Evolutionary conservation across 75 land plant species (phyloP), one percentile per base, ranked within the genome.

Genomic region (Chamaecyparis obtusa): DNA sequence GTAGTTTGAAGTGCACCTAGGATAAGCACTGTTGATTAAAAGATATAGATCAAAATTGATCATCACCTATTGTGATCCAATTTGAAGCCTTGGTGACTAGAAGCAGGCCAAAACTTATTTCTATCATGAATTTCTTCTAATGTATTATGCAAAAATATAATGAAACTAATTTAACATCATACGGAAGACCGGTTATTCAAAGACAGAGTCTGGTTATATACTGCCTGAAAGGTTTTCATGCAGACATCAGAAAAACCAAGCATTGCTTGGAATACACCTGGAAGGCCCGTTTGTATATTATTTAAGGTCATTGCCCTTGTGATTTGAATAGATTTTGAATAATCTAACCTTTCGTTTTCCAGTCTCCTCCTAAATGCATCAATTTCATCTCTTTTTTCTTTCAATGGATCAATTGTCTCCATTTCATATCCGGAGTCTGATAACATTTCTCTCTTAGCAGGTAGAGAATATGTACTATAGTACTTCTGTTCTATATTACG

Each of bases 251-350:
- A 87, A 86, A 97, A 97, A 33, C 95, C 94, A 6, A 94, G 89
- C 89, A 97, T 88, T 43, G 97, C 95, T 88, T 97, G 95, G 85
- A 97, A 97, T 48, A 95, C 94, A 78, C 92, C 91, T 1, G 98
- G 98, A 37, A 97, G 89, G 6, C 98, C 97, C 60, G 95, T 96
- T 85, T 95, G 98, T 83, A 97, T 78, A 83, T 93, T 96, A 92
- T 95, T 96, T 87, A 94, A 48, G 7, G 98, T 97, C 94, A 95
- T 87, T 1, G 91, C 92, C 83, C 98, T 90, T 0, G 98, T 94
- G 44, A 93, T 96, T 24, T 87, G 77, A 3, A 91, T 90, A 5
- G 91, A 89, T 86, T 95, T 97, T 39, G 87, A 89, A 69, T 91
- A 89, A 88, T 91, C 92, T 33, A n/a, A 82, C 88, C 88, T 93